Evolutionary conservation across 352 stramenopile species (phyloP).

Genomic region (Elongisporangium anandrum): DNA sequence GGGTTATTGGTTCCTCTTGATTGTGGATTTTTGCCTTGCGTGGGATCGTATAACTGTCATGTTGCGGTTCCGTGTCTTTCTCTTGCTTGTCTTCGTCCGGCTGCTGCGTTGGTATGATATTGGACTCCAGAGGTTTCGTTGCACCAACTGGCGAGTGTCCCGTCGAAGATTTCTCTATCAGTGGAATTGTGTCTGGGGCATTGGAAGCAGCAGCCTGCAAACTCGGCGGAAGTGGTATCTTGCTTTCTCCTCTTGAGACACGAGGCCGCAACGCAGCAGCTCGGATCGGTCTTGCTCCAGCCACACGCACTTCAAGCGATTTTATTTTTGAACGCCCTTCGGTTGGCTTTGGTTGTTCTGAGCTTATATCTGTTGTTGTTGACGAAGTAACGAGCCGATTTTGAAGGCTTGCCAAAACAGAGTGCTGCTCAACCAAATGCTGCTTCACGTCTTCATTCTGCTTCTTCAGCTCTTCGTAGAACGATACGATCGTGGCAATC

Average conservation of each 20-base stretch:
- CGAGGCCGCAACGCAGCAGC: slow-evolving; percentile 8
- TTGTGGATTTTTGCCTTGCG: not conserved
- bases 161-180: not conserved
- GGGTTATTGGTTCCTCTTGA: not conserved
- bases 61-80: not conserved
- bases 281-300: not conserved
- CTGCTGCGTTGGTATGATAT: not conserved
- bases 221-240: slow-evolving; percentile 24
- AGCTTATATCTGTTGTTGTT: not conserved
- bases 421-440: slow-evolving; percentile 40
- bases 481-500: slow-evolving; percentile 42
- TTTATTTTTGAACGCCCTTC: not conserved
- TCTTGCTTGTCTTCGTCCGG: slow-evolving; percentile 1
- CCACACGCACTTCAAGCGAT: not conserved
- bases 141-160: not conserved
- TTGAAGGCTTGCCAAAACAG: slow-evolving; percentile 28
- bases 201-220: not conserved
- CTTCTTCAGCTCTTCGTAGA: slow-evolving; percentile 49
- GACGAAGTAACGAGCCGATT: not conserved
- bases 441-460: slow-evolving; percentile 58
- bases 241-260: slow-evolving; percentile 18
- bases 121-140: not conserved
- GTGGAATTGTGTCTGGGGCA: not conserved
- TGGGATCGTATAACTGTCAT: not conserved
- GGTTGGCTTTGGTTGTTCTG: slow-evolving; percentile 2